Evolutionary conservation across 2,329 filamentous ascomycete genomes (phyloP), one percentile per base, ranked within the genome.

Genomic region (Exophiala dermatitidis): DNA sequence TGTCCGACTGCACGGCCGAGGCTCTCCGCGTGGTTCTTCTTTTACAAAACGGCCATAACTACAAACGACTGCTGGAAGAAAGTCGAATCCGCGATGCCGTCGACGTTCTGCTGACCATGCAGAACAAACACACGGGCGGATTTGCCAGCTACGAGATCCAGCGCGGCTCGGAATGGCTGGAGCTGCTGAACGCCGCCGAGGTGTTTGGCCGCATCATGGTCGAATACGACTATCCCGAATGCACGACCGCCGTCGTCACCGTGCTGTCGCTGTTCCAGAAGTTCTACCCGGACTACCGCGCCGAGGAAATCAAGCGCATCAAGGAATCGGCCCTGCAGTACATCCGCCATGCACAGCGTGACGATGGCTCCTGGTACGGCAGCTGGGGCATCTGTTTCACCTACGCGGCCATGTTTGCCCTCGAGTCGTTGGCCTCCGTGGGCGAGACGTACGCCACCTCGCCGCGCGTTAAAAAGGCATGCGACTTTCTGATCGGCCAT

Each of bases 381-480:
- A 90, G 83, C 66, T 98, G 93, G 93, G 93, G 88, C 48, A 94
- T 98, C 64, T 98, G 93, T 73, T 98, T 95, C 70, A 96, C 90
- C 0, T 98, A 98, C 67, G 93, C 90, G 0, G 87, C 83, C 59
- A 94, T 97, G 90, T 98, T 98, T 72, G 90, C 90, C 0, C 77
- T 97, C 1, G 91, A 97, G 68, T 89, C 87, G 58, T 76, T 98
- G 62, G 79, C 82, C 4, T 86, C 83, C 44, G 82, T 89, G 3
- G 90, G 90, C 4, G 90, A 97, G 71, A 87, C 78, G 2, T 94
- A 93, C 61, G 73, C 74, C 32, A 95, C 83, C 58, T 90, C 86
- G 63, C 74, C 80, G 3, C 74, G 84, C 46, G 81, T 90, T 1
- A 81, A 79, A 54, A 80, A 82, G 41, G 93, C 85, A 0, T 97